Evolutionary conservation across 768 basidiomycete genomes (phyloP).

Genomic region (Lactarius vividus): DNA sequence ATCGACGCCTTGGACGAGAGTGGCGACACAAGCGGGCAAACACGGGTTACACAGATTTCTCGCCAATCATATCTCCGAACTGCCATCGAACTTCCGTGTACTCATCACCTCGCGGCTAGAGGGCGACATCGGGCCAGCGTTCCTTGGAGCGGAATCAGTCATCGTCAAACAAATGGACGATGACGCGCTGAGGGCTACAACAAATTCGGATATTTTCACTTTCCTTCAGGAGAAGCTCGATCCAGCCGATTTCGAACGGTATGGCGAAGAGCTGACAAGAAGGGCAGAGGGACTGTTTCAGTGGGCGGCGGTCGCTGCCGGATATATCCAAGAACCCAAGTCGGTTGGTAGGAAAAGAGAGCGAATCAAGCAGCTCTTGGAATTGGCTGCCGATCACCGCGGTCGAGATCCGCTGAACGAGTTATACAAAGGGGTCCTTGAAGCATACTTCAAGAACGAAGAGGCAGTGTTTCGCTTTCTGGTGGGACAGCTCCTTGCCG

Average conservation of each 20-base stretch:
- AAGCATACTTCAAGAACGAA: not conserved
- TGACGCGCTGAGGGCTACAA: not conserved
- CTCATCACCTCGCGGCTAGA: not conserved
- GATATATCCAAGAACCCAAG: not conserved
- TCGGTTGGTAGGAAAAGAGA: not conserved
- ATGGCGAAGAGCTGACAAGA: not conserved
- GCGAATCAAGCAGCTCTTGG: not conserved
- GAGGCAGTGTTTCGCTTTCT: not conserved
- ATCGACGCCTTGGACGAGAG: constrained; percentile 5
- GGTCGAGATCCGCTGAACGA: not conserved
- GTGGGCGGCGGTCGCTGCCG: not conserved
- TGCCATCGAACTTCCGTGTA: constrained; percentile 3
- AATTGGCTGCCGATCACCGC: not conserved
- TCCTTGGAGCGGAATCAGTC: not conserved
- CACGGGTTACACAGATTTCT: not conserved
- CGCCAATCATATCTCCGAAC: not conserved
- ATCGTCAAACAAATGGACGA: not conserved
- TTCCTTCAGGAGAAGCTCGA: not conserved
- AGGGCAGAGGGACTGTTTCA: constrained; percentile 1
- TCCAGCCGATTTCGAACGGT: no score
- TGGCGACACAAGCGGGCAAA: not conserved
- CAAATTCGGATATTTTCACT: not conserved
- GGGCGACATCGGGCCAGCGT: not conserved
- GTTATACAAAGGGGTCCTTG: not conserved
- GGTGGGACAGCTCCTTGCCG: constrained; percentile 3